Base-by-base conservation (phyloP, 345 rosid species). In the Lepidium didymum region DNA sequence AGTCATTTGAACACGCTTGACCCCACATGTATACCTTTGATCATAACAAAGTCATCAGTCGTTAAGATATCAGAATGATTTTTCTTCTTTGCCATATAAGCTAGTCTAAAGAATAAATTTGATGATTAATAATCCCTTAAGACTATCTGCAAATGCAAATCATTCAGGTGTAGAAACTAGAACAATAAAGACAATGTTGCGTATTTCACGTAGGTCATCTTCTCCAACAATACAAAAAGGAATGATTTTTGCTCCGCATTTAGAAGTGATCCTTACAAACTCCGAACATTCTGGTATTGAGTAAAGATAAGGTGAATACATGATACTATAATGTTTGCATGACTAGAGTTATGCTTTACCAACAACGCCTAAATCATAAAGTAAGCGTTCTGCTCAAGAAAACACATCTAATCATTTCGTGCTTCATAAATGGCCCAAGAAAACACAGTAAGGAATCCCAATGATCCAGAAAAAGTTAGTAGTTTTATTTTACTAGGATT, bases 161-260 rank as follows among this genome's bases (percentile, higher is more conserved):
- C n/a, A n/a, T n/a, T n/a, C 34, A 16, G 7, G 4, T 33, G 35
- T 2, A 19, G n/a, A 6, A 16, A 3, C 56, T 27, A 29, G 21
- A 65, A 58, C 9, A n/a, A n/a, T n/a, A n/a, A n/a, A n/a, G n/a
- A n/a, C n/a, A n/a, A n/a, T n/a, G n/a, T n/a, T n/a, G 55, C 81
- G 81, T 80, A 87, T 94, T 72, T 87, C 49, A 33, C 41, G 53
- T n/a, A 86, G 4, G 72, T 90, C 95, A 68, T 90, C 97, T 75
- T 87, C 97, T 80, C 97, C 97, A 23, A 87, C 86, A 4, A 64
- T 60, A 1, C 87, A 87, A 38, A 85, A 87, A 61, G 97, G 95
- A 53, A 90, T 74, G 50, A 87, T 90, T 46, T 82, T 90, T 57
- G 95, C 90, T 40, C 90, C 95, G 64, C 86, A 85, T 62, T 76